Evolutionary conservation across 257 asterid species (phyloP).

Genomic region (Rubia yunnanensis): DNA sequence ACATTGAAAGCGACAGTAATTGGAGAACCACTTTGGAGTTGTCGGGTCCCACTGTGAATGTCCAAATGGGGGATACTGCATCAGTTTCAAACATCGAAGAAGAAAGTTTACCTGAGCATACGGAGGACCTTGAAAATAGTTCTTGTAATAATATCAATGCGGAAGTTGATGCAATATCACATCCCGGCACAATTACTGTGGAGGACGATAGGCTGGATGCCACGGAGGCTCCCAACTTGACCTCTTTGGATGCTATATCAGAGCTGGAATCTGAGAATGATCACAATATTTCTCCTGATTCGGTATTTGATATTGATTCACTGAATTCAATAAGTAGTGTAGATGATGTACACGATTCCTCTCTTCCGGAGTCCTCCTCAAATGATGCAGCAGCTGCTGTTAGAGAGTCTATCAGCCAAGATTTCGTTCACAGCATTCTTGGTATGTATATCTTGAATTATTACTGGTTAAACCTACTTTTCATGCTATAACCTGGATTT

Average conservation of each 20-base stretch:
- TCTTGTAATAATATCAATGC: constrained; percentile 17
- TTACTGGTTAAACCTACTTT: neutral
- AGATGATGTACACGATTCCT: constrained; percentile 37
- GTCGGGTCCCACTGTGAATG: constrained; percentile 25
- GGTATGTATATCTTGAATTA: constrained; percentile 42
- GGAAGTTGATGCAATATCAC: constrained; percentile 24
- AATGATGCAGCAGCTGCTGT: constrained; percentile 19
- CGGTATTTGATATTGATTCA: constrained; percentile 54
- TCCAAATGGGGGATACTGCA: constrained; percentile 27
- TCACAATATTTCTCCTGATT: constrained; percentile 38
- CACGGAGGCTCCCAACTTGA: constrained; percentile 31
- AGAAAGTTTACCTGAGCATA: constrained; percentile 35
- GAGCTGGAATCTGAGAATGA: constrained; percentile 50
- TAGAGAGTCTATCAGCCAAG: constrained; percentile 35
- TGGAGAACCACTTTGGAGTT: constrained; percentile 32
- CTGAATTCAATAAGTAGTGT: constrained; percentile 38
- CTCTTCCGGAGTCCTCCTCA: constrained; percentile 26
- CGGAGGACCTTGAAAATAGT: constrained; percentile 23
- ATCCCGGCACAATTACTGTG: constrained; percentile 26
- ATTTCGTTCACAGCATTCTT: constrained; percentile 26
- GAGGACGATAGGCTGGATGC: constrained; percentile 42
- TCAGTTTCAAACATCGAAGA: constrained; percentile 38
- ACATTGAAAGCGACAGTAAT: constrained; percentile 34
- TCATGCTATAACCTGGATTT: neutral
- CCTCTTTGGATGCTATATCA: constrained; percentile 44